A percentile compares a stretch with the other conserved stretches of the same genome.
Conservation (phyloP, 2,329 filamentous ascomycete species). For the Orbilia javanica region DNA sequence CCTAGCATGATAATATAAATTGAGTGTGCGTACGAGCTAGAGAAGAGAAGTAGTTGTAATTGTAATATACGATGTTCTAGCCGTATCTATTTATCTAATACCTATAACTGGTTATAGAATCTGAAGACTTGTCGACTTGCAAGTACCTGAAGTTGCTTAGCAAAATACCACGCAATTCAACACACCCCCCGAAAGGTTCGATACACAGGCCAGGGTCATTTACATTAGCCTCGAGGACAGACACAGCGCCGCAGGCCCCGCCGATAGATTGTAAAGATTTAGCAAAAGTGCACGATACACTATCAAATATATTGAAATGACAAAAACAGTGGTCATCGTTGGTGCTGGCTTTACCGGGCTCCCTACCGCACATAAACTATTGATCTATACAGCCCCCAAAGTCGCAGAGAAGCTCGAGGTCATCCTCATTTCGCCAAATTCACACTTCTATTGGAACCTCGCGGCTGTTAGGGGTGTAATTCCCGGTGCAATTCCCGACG, state of each 20-base stretch:
- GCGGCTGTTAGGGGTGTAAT: constrained; percentile 72
- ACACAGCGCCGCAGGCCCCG: too few species aligned
- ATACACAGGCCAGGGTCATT: neutral
- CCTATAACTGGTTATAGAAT: too few species aligned
- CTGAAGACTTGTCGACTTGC: too few species aligned
- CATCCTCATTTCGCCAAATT: constrained; percentile 71
- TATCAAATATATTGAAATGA: too few species aligned
- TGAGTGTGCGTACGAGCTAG: too few species aligned
- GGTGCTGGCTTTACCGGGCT: constrained; percentile 71
- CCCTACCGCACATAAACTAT: constrained; percentile 70
- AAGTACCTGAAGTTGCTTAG: neutral
- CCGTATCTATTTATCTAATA: neutral
- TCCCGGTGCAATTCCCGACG: constrained; percentile 68
- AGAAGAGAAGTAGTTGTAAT: too few species aligned
- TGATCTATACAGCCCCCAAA: constrained; percentile 69
- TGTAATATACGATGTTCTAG: too few species aligned
- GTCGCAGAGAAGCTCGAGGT: constrained; percentile 68
- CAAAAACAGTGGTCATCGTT: constrained; percentile 70
- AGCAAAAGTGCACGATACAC: too few species aligned
- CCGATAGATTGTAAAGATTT: too few species aligned
- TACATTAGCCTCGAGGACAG: too few species aligned
- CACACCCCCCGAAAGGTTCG: neutral
- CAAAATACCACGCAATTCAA: constrained; percentile 26
- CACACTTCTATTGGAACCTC: constrained; percentile 73
- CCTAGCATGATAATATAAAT: too few species aligned